phyloP scores from a whole-genome alignment of 352 stramenopile genomes.

The Bremia lactucae region DNA sequence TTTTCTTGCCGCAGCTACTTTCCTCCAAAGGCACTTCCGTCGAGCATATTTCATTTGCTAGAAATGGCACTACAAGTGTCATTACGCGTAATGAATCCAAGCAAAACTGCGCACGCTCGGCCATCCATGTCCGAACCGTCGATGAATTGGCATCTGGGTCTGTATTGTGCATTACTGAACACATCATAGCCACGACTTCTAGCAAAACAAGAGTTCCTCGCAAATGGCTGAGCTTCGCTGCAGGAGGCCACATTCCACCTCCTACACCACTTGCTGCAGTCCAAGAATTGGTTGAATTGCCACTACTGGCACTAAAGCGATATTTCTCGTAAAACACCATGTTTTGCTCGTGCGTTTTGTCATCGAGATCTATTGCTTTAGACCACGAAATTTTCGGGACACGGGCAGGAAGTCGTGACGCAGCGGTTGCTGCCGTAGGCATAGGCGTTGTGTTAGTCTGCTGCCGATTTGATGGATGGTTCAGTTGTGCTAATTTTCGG shows the following conservation, averaged over 20 bases:
- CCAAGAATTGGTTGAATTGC: constrained; percentile 39
- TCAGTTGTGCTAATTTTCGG: constrained; percentile 48
- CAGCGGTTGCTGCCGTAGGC: constrained; percentile 38
- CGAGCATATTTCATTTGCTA: constrained; percentile 67
- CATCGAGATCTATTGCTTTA: constrained; percentile 74
- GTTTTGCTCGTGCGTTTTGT: constrained; percentile 78
- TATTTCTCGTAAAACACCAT: constrained; percentile 80
- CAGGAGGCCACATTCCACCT: constrained; percentile 57
- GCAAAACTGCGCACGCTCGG: constrained; percentile 72
- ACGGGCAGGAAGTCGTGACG: constrained; percentile 49
- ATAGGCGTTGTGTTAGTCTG: constrained; percentile 21
- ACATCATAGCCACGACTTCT: constrained; percentile 66
- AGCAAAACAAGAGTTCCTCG: constrained; percentile 68
- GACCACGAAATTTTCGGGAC: constrained; percentile 63
- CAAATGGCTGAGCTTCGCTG: constrained; percentile 63
- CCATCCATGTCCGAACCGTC: constrained; percentile 53
- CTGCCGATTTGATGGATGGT: constrained; percentile 42
- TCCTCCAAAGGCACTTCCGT: constrained; percentile 58
- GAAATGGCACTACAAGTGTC: constrained; percentile 56
- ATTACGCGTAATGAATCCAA: constrained; percentile 65
- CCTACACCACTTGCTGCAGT: constrained; percentile 39
- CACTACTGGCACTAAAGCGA: constrained; percentile 48
- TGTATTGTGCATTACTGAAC: constrained; percentile 38
- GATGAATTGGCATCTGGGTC: constrained; percentile 46
- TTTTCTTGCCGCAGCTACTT: constrained; percentile 21